Base-by-base conservation (phyloP, 352 stramenopile species). In the Globisporangium rhizosaccharum region DNA sequence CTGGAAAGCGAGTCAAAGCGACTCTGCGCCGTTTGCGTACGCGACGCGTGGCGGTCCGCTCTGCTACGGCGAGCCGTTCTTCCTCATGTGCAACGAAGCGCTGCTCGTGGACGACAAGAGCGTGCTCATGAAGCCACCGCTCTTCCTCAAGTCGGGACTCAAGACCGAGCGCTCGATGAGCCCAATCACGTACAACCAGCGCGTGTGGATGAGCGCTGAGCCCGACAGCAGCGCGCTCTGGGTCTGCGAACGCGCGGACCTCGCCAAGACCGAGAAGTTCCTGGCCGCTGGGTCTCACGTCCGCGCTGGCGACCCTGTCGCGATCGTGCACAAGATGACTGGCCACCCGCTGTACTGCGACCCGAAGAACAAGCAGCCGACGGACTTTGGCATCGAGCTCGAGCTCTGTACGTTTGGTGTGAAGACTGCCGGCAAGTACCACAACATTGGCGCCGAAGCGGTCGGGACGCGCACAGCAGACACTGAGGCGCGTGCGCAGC, bases 261-360 rank as follows among this genome's bases (percentile, higher is more conserved):
- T 91, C 17, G 62, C 74, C 14, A 66, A 66, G 1, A 82, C 82
- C 0, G 79, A 90, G 44, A 91, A 89, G 66, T 61, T 90, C 3
- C 79, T 94, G n/a, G 72, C 79, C 15, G 67, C 68, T 0, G 77
- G 82, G 0, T 66, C 67, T 6, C 70, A 66, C 14, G 71, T 94
- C 2, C 28, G 50, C 7, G 62, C 71, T 0, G 77, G 76, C 0
- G 85, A 94, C 42, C 51, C 55, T 2, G 61, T 93, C 51, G 72
- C 82, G 4, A 53, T 94, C 42, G 59, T 89, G 52, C 85, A 94
- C 68, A 92, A 94, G 68, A 94, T 94, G 85, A 92, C 85, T 0
- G 82, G 83, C 23, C 72, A 90, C 49, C 71, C 82, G 12, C 63
- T 94, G 7, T 74, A 67, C 15, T 63, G 70, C 1, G 71, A 89